Percentiles rank a stretch among this genome's conserved stretches.
Conservation (phyloP, 2,329 filamentous ascomycete species). For the Lecanicillium sp. region DNA sequence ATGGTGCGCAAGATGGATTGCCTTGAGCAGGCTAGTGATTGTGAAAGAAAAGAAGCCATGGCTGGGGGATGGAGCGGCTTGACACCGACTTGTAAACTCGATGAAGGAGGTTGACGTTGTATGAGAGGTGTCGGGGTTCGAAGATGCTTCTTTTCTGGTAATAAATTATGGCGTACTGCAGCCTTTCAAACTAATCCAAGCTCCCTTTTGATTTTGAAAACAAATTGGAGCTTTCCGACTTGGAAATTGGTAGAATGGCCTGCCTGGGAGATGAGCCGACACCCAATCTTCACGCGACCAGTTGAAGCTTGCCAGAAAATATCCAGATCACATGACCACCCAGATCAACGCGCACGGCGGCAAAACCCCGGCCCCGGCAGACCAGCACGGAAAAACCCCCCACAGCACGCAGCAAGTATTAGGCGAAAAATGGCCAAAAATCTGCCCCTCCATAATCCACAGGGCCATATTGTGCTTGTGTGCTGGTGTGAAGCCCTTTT, state of each 20-base stretch:
- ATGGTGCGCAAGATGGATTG: background rate
- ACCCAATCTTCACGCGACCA: too few species aligned
- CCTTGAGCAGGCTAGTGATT: slow-evolving; percentile 9
- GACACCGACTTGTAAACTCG: background rate
- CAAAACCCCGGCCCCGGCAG: slow-evolving; percentile 21
- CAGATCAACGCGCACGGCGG: slow-evolving; percentile 14
- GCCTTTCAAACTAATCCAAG: too few species aligned
- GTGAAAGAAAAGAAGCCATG: slow-evolving; percentile 4
- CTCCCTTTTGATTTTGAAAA: too few species aligned
- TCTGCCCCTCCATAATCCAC: slow-evolving; percentile 28
- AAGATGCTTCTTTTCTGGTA: too few species aligned
- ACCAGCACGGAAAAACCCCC: slow-evolving; percentile 12
- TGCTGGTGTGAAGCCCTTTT: slow-evolving; percentile 15
- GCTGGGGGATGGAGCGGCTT: background rate
- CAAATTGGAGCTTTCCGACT: too few species aligned
- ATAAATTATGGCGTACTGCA: too few species aligned
- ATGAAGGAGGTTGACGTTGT: background rate
- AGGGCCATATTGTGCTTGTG: slow-evolving; percentile 2
- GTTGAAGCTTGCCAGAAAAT: slow-evolving; percentile 23
- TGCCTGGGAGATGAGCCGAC: too few species aligned
- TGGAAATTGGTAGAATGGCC: too few species aligned
- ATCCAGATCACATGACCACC: slow-evolving; percentile 28
- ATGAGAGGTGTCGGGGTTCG: too few species aligned
- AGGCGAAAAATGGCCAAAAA: slow-evolving; percentile 32
- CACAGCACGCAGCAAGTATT: slow-evolving; percentile 28